A percentile compares a stretch with the other conserved stretches of the same genome.
These are phyloP conservation scores for Cyphellophora europaea DNA, from an alignment of 2,329 filamentous ascomycete species.

Conservation along the genomic window DNA sequence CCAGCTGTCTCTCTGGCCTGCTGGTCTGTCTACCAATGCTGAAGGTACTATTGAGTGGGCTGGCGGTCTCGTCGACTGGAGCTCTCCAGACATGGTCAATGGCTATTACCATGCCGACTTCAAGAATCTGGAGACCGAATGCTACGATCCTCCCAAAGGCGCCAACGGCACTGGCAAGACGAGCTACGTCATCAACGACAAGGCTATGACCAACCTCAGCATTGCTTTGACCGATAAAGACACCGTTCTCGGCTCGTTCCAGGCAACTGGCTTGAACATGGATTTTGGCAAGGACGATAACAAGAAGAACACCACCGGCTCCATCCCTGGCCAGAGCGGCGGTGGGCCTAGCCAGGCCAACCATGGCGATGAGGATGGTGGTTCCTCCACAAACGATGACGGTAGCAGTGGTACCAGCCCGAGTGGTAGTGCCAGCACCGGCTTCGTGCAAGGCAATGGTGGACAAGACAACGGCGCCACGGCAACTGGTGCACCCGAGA, in stretches of 20 bases:
- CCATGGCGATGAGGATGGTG: constrained; percentile 18
- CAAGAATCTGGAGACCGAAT: constrained; percentile 68
- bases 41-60: constrained; percentile 86
- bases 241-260: constrained; percentile 69
- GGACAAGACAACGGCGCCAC: constrained; percentile 11
- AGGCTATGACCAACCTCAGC: constrained; percentile 61
- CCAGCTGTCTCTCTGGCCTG: constrained; percentile 93
- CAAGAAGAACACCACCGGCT: not conserved
- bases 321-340: constrained; percentile 28
- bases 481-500: constrained; percentile 21
- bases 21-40: constrained; percentile 68
- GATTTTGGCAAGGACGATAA: constrained; percentile 28
- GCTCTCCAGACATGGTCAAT: constrained; percentile 67
- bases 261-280: constrained; percentile 73
- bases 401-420: constrained; percentile 6
- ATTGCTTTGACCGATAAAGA: constrained; percentile 65
- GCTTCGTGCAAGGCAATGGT: constrained; percentile 18
- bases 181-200: constrained; percentile 67
- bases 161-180: constrained; percentile 48
- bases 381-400: constrained; percentile 5
- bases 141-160: constrained; percentile 74
- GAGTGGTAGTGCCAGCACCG: constrained; percentile 14
- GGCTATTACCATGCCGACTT: constrained; percentile 86
- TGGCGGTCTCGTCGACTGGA: constrained; percentile 83
- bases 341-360: constrained; percentile 38